phyloP scores from a whole-genome alignment of 1,284 basidiomycete species.

The Trametes sp. region DNA sequence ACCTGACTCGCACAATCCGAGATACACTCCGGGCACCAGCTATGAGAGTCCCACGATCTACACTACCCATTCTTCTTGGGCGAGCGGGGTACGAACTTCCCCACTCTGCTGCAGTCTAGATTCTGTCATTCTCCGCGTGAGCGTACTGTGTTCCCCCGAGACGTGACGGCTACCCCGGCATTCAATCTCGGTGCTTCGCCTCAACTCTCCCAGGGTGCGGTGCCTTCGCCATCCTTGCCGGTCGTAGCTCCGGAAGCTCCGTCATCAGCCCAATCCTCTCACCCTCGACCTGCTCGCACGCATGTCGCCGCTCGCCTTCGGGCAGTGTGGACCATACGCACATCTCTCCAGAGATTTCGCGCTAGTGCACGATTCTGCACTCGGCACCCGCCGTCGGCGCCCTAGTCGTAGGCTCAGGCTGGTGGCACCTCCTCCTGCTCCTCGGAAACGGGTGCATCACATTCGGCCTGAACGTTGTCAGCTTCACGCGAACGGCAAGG shows the following conservation, averaged over 20 bases:
- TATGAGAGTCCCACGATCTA: too few species aligned
- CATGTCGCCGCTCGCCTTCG: conserved; percentile 88
- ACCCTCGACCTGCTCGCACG: conserved; percentile 86
- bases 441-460: conserved; percentile 85
- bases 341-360: conserved; percentile 82
- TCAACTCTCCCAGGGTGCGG: conserved; percentile 18
- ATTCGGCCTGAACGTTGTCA: conserved; percentile 90
- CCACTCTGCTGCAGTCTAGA: conserved; percentile 14
- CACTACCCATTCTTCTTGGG: too few species aligned
- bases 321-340: conserved; percentile 83
- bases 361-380: conserved; percentile 52
- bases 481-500: conserved; percentile 92
- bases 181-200: conserved; percentile 25
- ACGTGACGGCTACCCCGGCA: conserved; percentile 20
- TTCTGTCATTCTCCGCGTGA: conserved; percentile 29
- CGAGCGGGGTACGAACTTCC: conserved; percentile 3
- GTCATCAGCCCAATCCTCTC: conserved; percentile 57
- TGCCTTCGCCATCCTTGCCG: conserved; percentile 32
- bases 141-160: conserved; percentile 31
- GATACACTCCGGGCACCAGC: too few species aligned
- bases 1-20: too few species aligned
- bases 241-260: conserved; percentile 34
- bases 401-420: conserved; percentile 52
- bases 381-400: conserved; percentile 10
- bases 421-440: conserved; percentile 61